Evolutionary conservation across 23 red algal species (phyloP), one percentile per base, ranked within the genome.

Genomic region (Rhodosorus marinus): DNA sequence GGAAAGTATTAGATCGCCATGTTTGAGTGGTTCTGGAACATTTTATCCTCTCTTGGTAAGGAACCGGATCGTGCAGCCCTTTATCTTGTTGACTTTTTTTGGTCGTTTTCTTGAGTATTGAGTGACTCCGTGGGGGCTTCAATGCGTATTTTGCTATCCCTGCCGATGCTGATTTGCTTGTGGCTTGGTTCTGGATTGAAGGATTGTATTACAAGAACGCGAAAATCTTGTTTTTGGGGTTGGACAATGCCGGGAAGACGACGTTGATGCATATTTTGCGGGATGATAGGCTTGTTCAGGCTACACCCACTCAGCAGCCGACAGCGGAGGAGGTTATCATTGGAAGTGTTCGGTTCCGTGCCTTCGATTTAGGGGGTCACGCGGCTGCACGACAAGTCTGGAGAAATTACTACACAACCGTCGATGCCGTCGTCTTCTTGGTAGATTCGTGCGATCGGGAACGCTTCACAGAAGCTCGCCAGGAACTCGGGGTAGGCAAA

Each of bases 171-270:
- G 5, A n/a, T 62, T 5, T 6, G 1, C 20, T n/a, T 6, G 17
- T 50, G 17, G n/a, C 26, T 35, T 6, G 4, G n/a, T n/a, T n/a
- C n/a, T n/a, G n/a, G n/a, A 5, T 5, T 62, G 6, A 8, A 64
- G 59, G 63, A 1, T 54, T 98, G 59, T 81, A 80, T 66, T 85
- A 85, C 69, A 98, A 98, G 65, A 85, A 98, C 35, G 90, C 90
- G 14, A 98, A 85, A 55, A 86, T 85, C 49, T 59, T 98, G 33
- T 98, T 98, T 46, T 75, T 98, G n/a, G 90, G 90, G 4, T 60
- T 98, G 2, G 90, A 98, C 67, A 98, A 98, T 68, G 90, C 90
- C 15, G 90, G 90, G n/a, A 98, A 98, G 53, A 98, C 90, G 33
- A 98, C 90, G 4, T 51, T 98, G 6, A 83, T 98, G 76, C 90